These are phyloP conservation scores for Fusarium dimerum DNA, from an alignment of 2,329 filamentous ascomycete species.

Conservation along the genomic window DNA sequence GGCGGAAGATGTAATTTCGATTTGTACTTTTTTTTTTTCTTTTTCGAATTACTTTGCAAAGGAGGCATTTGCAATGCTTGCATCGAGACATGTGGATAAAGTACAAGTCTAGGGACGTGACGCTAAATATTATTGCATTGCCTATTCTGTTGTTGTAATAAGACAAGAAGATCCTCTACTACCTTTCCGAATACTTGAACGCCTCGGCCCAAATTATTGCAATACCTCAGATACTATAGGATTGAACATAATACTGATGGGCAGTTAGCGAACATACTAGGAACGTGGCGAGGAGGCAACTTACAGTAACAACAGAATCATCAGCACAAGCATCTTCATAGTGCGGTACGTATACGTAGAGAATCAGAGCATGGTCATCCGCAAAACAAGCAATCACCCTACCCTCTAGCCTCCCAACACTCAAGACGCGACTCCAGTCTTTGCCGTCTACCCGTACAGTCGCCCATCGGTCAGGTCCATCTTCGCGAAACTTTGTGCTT, in stretches of 20 bases:
- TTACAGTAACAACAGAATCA: constrained; percentile 74
- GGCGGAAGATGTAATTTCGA: constrained; percentile 14
- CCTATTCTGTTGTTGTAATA: background rate
- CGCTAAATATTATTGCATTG: constrained; percentile 20
- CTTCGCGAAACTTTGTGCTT: constrained; percentile 74
- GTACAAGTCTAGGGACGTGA: constrained; percentile 7
- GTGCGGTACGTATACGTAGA: constrained; percentile 79
- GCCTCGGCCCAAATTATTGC: constrained; percentile 5
- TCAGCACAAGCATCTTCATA: constrained; percentile 66
- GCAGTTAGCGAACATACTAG: constrained; percentile 21
- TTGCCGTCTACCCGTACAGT: constrained; percentile 88
- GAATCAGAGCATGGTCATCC: constrained; percentile 75
- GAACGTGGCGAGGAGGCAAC: background rate
- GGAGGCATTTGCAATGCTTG: constrained; percentile 18
- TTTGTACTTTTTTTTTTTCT: constrained; percentile 9
- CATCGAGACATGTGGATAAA: constrained; percentile 13
- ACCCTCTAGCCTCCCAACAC: constrained; percentile 85
- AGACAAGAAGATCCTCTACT: background rate
- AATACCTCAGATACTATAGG: constrained; percentile 36
- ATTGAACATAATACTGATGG: constrained; percentile 45
- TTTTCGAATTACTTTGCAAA: constrained; percentile 18
- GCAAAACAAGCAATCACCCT: constrained; percentile 91
- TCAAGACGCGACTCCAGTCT: constrained; percentile 94
- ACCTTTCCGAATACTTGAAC: constrained; percentile 8
- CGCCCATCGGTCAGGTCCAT: constrained; percentile 81